phyloP scores from a whole-genome alignment of 805 yeast genomes.

The Yarrowia deformans region DNA sequence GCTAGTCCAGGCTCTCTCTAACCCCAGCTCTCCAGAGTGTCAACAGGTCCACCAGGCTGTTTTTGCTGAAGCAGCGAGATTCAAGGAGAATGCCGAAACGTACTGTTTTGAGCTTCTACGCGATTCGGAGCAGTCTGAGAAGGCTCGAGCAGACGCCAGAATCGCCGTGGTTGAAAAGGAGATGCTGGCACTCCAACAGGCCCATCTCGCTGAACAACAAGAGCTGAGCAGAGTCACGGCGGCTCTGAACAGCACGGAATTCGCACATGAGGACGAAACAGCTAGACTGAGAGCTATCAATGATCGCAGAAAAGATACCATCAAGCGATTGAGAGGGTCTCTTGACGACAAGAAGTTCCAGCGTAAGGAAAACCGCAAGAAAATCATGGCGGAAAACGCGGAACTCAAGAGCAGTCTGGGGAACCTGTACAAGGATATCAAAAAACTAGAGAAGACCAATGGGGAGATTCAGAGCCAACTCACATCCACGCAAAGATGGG shows the following conservation, averaged over 20 bases:
- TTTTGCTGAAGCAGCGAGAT: constrained; percentile 11
- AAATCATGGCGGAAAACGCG: constrained; percentile 21
- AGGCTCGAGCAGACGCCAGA: constrained; percentile 18
- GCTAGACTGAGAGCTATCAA: not conserved
- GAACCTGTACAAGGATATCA: constrained; percentile 2
- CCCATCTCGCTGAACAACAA: constrained; percentile 4
- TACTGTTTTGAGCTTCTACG: constrained; percentile 30
- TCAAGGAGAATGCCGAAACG: constrained; percentile 28
- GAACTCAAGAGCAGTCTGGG: constrained; percentile 16
- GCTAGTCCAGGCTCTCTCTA: not conserved
- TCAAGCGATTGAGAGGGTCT: not conserved
- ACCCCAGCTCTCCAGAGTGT: constrained; percentile 15
- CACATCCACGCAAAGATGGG: constrained; percentile 16
- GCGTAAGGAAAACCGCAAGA: constrained; percentile 25
- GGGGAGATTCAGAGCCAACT: constrained; percentile 30
- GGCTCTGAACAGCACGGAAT: not conserved
- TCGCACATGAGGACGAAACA: constrained; percentile 6
- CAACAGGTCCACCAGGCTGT: constrained; percentile 26
- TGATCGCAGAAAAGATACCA: constrained; percentile 20
- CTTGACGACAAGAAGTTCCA: constrained; percentile 29
- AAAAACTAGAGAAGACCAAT: constrained; percentile 20
- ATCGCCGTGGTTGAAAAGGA: constrained; percentile 19
- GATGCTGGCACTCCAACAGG: not conserved
- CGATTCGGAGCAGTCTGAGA: constrained; percentile 21
- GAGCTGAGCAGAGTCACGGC: constrained; percentile 11